Evolutionary conservation across 257 asterid species (phyloP), one percentile per base, ranked within the genome.

Genomic region (Hygrophila difformis): DNA sequence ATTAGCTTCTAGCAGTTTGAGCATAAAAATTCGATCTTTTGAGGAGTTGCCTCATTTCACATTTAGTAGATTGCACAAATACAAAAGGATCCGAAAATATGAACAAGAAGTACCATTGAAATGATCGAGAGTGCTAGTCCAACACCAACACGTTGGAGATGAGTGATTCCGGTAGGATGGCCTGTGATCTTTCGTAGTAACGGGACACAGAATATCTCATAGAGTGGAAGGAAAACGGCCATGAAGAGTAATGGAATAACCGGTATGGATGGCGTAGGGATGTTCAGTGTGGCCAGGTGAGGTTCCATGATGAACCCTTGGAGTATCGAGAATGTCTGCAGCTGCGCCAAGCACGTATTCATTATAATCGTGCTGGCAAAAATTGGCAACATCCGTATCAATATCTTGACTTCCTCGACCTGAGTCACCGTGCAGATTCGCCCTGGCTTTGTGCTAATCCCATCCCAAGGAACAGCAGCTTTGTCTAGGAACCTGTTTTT

Each of bases 331-430:
- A 68, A 76, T 8, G 80, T 76, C 33, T 73, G 79, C 20, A 62
- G 24, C 44, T 72, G 84, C 35, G 79, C 84, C 47, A 68, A 50
- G 50, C 84, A 76, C 12, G 80, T 65, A 50, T 68, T 71, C 68
- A 72, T 60, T 66, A 76, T 68, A 18, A 68, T 36, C 5, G 80
- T 76, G 56, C 84, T 68, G 21, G 49, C 62, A 12, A 76, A 22
- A 3, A 68, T 69, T 10, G 84, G 80, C 4, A 76, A 57, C 73
- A 72, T 66, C 49, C 77, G 46, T 26, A 59, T 45, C 21, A 75
- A 64, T 17, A 72, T 68, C 57, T 76, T 76, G 19, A 72, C 68
- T 57, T 72, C 72, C 65, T 76, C 84, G 8, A 71, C 79, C 62
- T 71, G 74, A 48, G 78, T 65, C 29, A 75, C 55, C 7, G 79